Conservation (phyloP, 1,139 yeast species). For the Pichia sp. region DNA sequence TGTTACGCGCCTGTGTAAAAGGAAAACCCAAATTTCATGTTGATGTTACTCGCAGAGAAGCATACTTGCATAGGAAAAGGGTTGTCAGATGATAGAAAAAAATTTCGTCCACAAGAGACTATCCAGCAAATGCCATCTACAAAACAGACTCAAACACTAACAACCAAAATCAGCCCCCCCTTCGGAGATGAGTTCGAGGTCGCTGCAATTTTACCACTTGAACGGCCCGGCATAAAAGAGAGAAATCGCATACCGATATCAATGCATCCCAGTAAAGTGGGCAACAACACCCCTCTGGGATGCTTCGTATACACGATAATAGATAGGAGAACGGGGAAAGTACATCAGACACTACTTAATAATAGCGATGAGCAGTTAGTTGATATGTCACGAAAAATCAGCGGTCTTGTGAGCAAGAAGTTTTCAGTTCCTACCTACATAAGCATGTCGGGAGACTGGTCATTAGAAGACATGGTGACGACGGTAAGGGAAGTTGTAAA, state of each 20-base stretch:
- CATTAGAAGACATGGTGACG: slow-evolving; percentile 26
- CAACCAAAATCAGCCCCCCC: slow-evolving; percentile 27
- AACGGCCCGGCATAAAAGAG: slow-evolving; percentile 19
- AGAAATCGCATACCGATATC: slow-evolving; percentile 33
- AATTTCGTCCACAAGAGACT: background rate
- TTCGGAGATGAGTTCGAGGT: slow-evolving; percentile 33
- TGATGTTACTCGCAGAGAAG: too few species aligned
- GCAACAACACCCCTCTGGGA: slow-evolving; percentile 31
- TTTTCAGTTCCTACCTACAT: slow-evolving; percentile 36
- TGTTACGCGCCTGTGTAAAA: too few species aligned
- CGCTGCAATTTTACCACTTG: slow-evolving; percentile 27
- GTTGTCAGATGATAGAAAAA: too few species aligned
- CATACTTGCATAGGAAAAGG: too few species aligned
- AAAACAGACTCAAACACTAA: slow-evolving; percentile 17
- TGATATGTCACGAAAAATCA: slow-evolving; percentile 35
- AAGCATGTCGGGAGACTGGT: slow-evolving; percentile 33
- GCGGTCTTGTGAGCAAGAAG: slow-evolving; percentile 34
- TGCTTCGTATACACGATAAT: slow-evolving; percentile 34
- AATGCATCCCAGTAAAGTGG: slow-evolving; percentile 31
- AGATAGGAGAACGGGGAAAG: slow-evolving; percentile 19
- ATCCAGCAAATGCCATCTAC: background rate
- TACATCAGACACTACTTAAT: slow-evolving; percentile 36
- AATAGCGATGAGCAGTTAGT: slow-evolving; percentile 34
- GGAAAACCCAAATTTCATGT: too few species aligned
- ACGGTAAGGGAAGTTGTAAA: slow-evolving; percentile 24